These are phyloP conservation scores for Fusarium proliferatum DNA, from an alignment of 2,329 filamentous ascomycete genomes.

Conservation along the genomic window DNA sequence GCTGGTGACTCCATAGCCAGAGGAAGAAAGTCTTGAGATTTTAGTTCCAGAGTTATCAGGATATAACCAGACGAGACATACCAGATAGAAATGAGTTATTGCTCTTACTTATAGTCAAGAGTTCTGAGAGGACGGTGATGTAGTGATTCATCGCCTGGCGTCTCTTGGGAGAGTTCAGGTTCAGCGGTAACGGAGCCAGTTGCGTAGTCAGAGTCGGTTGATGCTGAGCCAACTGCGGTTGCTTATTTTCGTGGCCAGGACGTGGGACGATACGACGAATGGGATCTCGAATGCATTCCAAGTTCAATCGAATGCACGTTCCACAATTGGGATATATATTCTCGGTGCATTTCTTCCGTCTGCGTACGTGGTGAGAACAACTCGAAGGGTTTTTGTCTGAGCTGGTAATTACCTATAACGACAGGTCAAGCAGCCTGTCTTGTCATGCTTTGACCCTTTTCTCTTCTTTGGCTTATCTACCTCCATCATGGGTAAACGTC, in stretches of 20 bases:
- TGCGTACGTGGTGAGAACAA: neutral
- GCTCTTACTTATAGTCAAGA: neutral
- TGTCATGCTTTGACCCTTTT: neutral
- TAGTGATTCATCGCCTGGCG: neutral
- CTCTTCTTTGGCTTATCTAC: neutral
- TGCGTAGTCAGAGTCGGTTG: neutral
- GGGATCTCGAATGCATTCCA: neutral
- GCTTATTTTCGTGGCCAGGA: too few species aligned
- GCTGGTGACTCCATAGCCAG: neutral
- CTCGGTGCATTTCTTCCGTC: neutral
- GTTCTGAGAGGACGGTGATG: neutral
- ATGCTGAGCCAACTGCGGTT: too few species aligned
- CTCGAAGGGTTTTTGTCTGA: neutral
- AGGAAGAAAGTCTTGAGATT: neutral
- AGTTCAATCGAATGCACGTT: neutral
- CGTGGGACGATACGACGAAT: neutral
- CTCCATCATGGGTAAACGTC: neutral
- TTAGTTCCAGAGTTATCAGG: rapidly evolving
- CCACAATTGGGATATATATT: neutral
- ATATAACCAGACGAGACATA: neutral
- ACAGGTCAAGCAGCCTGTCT: neutral
- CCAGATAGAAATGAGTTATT: neutral
- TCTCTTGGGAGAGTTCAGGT: neutral
- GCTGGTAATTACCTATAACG: neutral
- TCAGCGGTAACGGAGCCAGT: neutral